These are phyloP conservation scores for Aegilops umbellulata DNA, from an alignment of 176 grass and related monocot species.

Conservation along the genomic window DNA sequence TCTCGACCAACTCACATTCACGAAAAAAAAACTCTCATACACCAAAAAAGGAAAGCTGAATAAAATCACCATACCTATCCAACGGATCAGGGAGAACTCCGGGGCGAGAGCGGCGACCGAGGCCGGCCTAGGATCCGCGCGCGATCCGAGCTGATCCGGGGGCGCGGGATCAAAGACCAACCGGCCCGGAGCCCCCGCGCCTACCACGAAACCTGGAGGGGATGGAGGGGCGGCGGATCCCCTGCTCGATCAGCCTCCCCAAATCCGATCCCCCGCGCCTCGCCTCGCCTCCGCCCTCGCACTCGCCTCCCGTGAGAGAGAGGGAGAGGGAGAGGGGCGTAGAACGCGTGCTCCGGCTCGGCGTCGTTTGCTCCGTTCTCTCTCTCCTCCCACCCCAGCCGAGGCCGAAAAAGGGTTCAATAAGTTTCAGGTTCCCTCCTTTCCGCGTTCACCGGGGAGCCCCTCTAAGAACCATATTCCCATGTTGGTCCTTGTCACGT, in stretches of 20 bases:
- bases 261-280: conserved; percentile 20
- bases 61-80: conserved; percentile 17
- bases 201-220: neutral
- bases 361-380: neutral
- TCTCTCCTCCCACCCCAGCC: neutral
- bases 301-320: conserved; percentile 17
- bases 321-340: conserved; percentile 40
- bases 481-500: neutral
- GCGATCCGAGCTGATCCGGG: neutral
- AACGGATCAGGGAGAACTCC: conserved; percentile 1
- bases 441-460: neutral
- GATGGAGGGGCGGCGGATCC: conserved; percentile 5
- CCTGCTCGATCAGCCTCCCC: conserved; percentile 20
- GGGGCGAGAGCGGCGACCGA: neutral
- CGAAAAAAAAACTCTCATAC: neutral
- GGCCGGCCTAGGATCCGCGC: neutral
- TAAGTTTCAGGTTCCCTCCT: neutral
- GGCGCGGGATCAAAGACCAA: neutral
- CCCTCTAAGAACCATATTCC: accelerated
- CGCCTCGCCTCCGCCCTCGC: conserved; percentile 26
- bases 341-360: conserved; percentile 27
- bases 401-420: conserved; percentile 18
- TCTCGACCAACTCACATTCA: neutral
- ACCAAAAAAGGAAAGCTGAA: neutral
- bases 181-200: neutral